Evolutionary conservation across 129 eudicot species (phyloP), one percentile per base, ranked within the genome.

Genomic region (Lactuca sativa): DNA sequence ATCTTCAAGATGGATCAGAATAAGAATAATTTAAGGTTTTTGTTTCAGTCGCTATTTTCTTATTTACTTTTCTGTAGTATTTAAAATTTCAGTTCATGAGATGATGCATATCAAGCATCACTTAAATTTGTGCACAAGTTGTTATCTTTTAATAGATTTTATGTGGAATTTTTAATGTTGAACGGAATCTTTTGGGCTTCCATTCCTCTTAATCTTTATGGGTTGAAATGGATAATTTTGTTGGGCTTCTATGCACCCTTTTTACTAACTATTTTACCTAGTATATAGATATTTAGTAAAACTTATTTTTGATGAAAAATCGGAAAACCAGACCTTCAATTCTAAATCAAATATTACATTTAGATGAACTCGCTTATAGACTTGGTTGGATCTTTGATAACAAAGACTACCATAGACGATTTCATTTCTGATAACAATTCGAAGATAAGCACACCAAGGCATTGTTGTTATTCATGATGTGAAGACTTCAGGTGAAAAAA

Each of bases 11-110:
- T 80, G 52, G 55, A 68, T 55, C 70, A 30, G 43, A 62, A 70
- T 55, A 58, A 8, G 64, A 79, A 79, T 79, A 79, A 79, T 52
- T 59, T 47, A 38, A 66, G 58, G 62, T 61, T 66, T 62, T 69
- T n/a, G 63, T 41, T 53, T 53, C 44, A 51, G 34, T 62, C 62
- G 37, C 41, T 34, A 13, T 72, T 15, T 12, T 72, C 52, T 60
- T 62, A 49, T 36, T 18, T 57, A 56, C 7, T 66, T 13, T 51
- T 3, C 49, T 7, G 14, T 59, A 33, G 62, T 58, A 61, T 37
- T 60, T 38, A 4, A 12, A 59, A 12, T 60, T 36, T 21, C 55
- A 40, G 63, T 7, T 36, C 69, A 53, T 55, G 64, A 43, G 71
- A 54, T 73, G 71, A 54, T 73, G 71, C 77, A 6, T 60, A 76